Base-by-base conservation (phyloP, 108 stramenopile species). In the Tribonema minus region DNA sequence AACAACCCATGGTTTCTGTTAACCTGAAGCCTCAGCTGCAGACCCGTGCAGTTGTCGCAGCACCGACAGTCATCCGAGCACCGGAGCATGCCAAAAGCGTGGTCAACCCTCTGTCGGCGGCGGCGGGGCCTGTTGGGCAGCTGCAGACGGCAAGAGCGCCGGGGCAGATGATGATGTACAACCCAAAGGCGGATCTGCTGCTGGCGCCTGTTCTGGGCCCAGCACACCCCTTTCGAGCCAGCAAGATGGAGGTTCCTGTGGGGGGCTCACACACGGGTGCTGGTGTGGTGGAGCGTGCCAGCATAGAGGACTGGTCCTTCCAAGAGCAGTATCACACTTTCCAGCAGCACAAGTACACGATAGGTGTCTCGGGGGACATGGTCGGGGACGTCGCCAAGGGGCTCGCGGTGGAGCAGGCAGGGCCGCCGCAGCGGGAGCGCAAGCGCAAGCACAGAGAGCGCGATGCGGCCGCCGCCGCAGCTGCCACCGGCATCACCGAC, bases 281-380 rank as follows among this genome's bases (percentile, higher is more conserved):
- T 23, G 82, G 82, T 54, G 66, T 74, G 27, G 67, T 74, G 61
- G 82, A 82, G 67, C 65, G 73, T 34, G 73, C 82, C 29, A 46
- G 58, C 1, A 20, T 82, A 46, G 82, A 82, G 67, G 72, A 82
- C 32, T 82, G 72, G 72, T 62, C 67, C 23, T 82, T 82, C 41
- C 68, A 75, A 37, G 82, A 82, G 54, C 82, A 82, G 60, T 82
- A 74, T 58, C 72, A 82, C 66, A 82, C 82, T 0, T 82, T 76
- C 63, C 82, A 82, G 67, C 72, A 74, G 60, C 67, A 68, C 31
- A 72, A 72, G 29, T 82, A 76, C 67, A 73, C 82, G 39, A 66
- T 61, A 31, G 82, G 73, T 61, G 35, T 36, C 23, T 37, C 29
- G 29, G 79, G 79, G 20, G 40, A 71, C 60, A 71, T 61, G 3